A percentile compares a stretch with the other conserved stretches of the same genome.
phyloP scores from a whole-genome alignment of 2,329 filamentous ascomycete genomes.

The Apiospora saccharicola region DNA sequence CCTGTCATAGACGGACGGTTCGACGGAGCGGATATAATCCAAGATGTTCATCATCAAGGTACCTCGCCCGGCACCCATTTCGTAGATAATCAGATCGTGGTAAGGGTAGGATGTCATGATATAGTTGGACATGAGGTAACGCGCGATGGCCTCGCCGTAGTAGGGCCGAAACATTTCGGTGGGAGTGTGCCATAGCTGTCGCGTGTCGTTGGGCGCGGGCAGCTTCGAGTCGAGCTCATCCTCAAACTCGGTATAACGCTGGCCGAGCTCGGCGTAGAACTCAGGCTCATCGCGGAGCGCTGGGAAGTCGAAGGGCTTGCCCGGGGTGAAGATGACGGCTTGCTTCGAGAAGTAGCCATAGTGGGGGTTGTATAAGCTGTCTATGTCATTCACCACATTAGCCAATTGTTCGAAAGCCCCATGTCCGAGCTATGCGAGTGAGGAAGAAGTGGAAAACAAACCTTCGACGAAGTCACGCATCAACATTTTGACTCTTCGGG shows the following conservation, averaged over 20 bases:
- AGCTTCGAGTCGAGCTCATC: conserved; percentile 79
- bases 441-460: conserved; percentile 44
- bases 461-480: conserved; percentile 97
- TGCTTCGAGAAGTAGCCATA: conserved; percentile 98
- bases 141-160: conserved; percentile 96
- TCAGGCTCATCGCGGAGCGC: conserved; percentile 81
- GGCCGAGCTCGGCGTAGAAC: conserved; percentile 79
- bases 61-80: conserved; percentile 97
- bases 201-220: conserved; percentile 71
- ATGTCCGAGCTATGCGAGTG: background rate
- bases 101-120: conserved; percentile 93
- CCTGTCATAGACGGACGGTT: conserved; percentile 91
- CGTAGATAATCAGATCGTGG: conserved; percentile 96
- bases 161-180: conserved; percentile 96
- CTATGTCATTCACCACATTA: conserved; percentile 51
- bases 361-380: conserved; percentile 91
- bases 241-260: conserved; percentile 89
- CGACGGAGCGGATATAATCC: conserved; percentile 89
- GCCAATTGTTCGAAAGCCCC: conserved; percentile 26
- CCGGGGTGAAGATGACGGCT: conserved; percentile 93
- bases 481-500: conserved; percentile 92
- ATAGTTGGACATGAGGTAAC: conserved; percentile 95
- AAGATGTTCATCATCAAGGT: conserved; percentile 98
- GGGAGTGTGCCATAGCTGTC: conserved; percentile 97
- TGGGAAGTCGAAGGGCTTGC: conserved; percentile 89